Percentiles rank a stretch among this genome's conserved stretches.
These are phyloP conservation scores for Colletotrichum scovillei DNA, from an alignment of 2,329 filamentous ascomycete species.

Conservation along the genomic window DNA sequence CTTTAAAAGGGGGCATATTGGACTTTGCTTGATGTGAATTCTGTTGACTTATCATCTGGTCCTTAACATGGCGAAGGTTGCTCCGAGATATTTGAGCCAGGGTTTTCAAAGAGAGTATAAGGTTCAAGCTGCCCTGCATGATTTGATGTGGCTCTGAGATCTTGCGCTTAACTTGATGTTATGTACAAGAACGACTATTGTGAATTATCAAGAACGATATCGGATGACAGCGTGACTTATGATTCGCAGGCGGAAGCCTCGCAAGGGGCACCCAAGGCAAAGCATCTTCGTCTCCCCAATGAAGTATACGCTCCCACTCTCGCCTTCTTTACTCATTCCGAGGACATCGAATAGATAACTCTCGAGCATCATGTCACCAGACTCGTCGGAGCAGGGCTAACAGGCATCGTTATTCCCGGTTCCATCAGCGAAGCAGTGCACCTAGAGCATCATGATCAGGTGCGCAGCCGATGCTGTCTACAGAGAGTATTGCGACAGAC, in stretches of 20 bases:
- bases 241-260: neutral
- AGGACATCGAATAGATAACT: slow-evolving; percentile 46
- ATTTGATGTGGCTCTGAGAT: too few relatives aligned
- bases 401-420: slow-evolving; percentile 76
- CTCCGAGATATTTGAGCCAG: too few relatives aligned
- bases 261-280: slow-evolving; percentile 26
- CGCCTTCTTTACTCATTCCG: slow-evolving; percentile 49
- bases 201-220: neutral
- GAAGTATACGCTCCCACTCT: slow-evolving; percentile 53
- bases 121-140: too few relatives aligned
- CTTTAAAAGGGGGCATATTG: too few relatives aligned
- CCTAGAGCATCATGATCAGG: slow-evolving; percentile 72
- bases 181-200: neutral
- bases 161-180: neutral
- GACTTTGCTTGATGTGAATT: too few relatives aligned
- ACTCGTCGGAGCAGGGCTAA: slow-evolving; percentile 66
- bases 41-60: too few relatives aligned
- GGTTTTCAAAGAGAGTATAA: too few relatives aligned
- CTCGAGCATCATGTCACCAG: slow-evolving; percentile 48
- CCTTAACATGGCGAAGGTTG: too few relatives aligned
- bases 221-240: neutral
- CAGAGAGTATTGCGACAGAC: slow-evolving; percentile 66
- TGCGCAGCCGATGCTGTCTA: slow-evolving; percentile 78
- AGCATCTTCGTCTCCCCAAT: slow-evolving; percentile 17
- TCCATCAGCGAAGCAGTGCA: slow-evolving; percentile 82